Conservation (phyloP, 2,329 filamentous ascomycete species). For the Westerdykella sp. region DNA sequence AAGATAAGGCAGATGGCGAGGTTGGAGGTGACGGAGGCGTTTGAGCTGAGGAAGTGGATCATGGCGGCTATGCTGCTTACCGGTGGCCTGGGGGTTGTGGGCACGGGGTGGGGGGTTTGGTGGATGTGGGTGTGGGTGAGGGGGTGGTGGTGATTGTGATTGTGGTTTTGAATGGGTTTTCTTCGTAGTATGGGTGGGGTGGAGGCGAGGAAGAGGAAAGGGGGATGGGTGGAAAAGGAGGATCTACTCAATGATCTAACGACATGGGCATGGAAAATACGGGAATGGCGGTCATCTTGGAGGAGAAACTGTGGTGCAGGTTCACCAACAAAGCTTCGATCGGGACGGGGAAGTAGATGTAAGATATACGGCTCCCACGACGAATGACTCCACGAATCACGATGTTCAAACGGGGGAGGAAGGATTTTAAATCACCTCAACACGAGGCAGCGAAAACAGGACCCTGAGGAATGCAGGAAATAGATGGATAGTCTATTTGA, state of each 20-base stretch:
- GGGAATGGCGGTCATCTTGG: too few relatives aligned
- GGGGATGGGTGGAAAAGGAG: neutral
- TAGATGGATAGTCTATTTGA: neutral
- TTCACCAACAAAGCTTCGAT: too few relatives aligned
- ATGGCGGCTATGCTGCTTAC: slow-evolving; percentile 44
- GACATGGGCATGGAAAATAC: too few relatives aligned
- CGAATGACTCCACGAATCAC: too few relatives aligned
- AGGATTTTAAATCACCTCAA: too few relatives aligned
- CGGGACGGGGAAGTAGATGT: too few relatives aligned
- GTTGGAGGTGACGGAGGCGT: slow-evolving; percentile 58
- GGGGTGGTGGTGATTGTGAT: too few relatives aligned
- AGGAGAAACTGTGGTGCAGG: too few relatives aligned
- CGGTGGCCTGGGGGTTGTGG: slow-evolving; percentile 11
- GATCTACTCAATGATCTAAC: too few relatives aligned
- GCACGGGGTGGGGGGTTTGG: slow-evolving; percentile 14
- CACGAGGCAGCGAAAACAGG: neutral
- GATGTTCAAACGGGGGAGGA: neutral
- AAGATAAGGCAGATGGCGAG: slow-evolving; percentile 52
- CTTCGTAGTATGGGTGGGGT: too few relatives aligned
- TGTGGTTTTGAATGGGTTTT: too few relatives aligned
- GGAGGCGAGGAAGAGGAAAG: neutral
- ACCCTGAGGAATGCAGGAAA: neutral
- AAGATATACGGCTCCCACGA: too few relatives aligned
- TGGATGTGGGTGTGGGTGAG: slow-evolving; percentile 13
- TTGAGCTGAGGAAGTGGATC: slow-evolving; percentile 53